Evolutionary conservation across 2,329 filamentous ascomycete species (phyloP).

Genomic region (Fusarium sp.): DNA sequence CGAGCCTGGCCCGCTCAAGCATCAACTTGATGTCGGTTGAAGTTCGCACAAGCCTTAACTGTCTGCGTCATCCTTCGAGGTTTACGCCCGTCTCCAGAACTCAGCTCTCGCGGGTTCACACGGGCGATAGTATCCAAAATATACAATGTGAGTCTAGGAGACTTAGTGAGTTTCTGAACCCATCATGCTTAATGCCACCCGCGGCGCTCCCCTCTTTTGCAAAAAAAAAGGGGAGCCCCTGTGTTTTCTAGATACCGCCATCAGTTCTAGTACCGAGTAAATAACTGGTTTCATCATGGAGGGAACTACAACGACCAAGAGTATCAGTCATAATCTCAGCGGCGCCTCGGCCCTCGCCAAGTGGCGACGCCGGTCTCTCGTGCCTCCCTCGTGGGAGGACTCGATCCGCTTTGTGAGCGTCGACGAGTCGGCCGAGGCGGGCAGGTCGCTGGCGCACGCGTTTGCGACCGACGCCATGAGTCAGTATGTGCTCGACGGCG

Average conservation of each 20-base stretch:
- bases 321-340: conserved; percentile 19
- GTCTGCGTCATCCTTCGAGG: conserved; percentile 66
- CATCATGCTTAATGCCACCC: conserved; percentile 39
- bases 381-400: conserved; percentile 65
- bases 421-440: conserved; percentile 78
- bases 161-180: conserved; percentile 14
- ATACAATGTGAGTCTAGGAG: conserved; percentile 56
- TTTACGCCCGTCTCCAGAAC: conserved; percentile 69
- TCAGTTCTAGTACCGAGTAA: conserved; percentile 38
- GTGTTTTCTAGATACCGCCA: conserved; percentile 32
- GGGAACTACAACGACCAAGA: conserved; percentile 49
- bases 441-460: conserved; percentile 78
- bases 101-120: conserved; percentile 66
- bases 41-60: conserved; percentile 66
- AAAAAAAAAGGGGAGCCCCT: conserved; percentile 26
- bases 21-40: conserved; percentile 71
- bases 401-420: conserved; percentile 72
- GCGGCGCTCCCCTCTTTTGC: conserved; percentile 29
- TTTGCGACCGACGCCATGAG: conserved; percentile 82
- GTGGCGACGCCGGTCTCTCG: conserved; percentile 57
- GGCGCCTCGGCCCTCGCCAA: conserved; percentile 43
- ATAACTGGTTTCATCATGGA: conserved; percentile 56
- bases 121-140: conserved; percentile 68
- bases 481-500: conserved; percentile 79
- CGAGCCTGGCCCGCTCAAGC: conserved; percentile 48